Evolutionary conservation across 2,329 filamentous ascomycete species (phyloP).

Genomic region (Diaporthe australafricana): DNA sequence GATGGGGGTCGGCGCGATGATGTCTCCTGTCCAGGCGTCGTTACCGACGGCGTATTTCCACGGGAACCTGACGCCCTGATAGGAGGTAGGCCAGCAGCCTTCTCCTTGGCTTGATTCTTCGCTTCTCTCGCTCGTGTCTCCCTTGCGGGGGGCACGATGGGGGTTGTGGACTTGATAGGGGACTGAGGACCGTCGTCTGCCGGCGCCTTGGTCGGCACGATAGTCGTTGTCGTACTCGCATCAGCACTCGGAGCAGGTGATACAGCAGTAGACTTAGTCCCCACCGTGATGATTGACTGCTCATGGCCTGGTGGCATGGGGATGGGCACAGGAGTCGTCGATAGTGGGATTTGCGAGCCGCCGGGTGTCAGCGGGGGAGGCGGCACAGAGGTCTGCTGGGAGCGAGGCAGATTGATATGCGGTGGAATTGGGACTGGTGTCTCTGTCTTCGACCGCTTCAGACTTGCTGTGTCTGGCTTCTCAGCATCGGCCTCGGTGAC

Average conservation of each 20-base stretch:
- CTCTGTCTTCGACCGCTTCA: constrained; percentile 52
- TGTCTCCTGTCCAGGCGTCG: constrained; percentile 49
- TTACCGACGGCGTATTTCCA: constrained; percentile 44
- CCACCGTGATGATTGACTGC: constrained; percentile 40
- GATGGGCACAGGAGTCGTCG: constrained; percentile 50
- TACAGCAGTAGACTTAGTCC: constrained; percentile 40
- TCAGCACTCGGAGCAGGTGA: constrained; percentile 43
- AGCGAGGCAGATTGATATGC: constrained; percentile 40
- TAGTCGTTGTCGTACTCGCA: constrained; percentile 40
- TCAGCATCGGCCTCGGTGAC: constrained; percentile 44
- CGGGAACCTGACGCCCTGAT: constrained; percentile 38
- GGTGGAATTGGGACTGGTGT: constrained; percentile 52
- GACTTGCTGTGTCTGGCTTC: constrained; percentile 42
- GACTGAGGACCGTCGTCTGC: constrained; percentile 47
- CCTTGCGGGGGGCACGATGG: constrained; percentile 48
- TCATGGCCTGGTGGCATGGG: constrained; percentile 45
- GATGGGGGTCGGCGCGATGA: constrained; percentile 60
- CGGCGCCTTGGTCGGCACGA: constrained; percentile 44
- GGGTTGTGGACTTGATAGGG: constrained; percentile 48
- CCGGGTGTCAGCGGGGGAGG: constrained; percentile 36
- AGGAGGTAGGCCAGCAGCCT: constrained; percentile 23
- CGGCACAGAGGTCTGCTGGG: constrained; percentile 42
- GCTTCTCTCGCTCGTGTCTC: constrained; percentile 48
- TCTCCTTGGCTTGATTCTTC: constrained; percentile 37
- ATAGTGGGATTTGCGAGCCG: constrained; percentile 40